phyloP scores from a whole-genome alignment of 2,329 filamentous ascomycete genomes.

The Penicillium digitatum region DNA sequence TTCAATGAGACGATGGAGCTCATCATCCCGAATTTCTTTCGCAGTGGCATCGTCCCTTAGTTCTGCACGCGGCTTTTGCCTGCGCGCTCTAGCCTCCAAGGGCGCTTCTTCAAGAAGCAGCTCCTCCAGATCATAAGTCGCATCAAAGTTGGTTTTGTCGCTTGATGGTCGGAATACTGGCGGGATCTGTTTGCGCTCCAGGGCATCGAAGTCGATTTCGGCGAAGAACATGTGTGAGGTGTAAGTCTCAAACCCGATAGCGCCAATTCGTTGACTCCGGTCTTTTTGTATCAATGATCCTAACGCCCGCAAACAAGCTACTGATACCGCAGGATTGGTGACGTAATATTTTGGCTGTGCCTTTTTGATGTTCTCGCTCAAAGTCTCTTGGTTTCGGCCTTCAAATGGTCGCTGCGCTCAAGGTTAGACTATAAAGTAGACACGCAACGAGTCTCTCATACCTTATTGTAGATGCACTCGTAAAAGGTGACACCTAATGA shows the following conservation, averaged over 20 bases:
- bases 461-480: conserved; percentile 99
- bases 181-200: conserved; percentile 82
- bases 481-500: conserved; percentile 97
- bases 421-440: conserved; percentile 28
- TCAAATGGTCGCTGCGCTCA: conserved; percentile 76
- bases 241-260: conserved; percentile 75
- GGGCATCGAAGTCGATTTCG: conserved; percentile 72
- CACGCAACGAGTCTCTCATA: conserved; percentile 31
- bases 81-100: conserved; percentile 81
- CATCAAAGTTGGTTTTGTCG: conserved; percentile 98
- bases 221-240: conserved; percentile 86
- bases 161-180: conserved; percentile 90
- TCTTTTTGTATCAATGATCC: conserved; percentile 77
- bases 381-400: conserved; percentile 74
- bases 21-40: conserved; percentile 90
- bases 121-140: conserved; percentile 95
- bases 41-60: conserved; percentile 91
- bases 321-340: conserved; percentile 83
- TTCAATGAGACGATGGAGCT: conserved; percentile 91
- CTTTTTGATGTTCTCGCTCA: conserved; percentile 76
- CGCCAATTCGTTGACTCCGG: conserved; percentile 75
- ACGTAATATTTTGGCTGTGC: conserved; percentile 84
- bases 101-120: conserved; percentile 90
- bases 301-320: conserved; percentile 85
- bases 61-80: conserved; percentile 88